Evolutionary conservation across 2,329 filamentous ascomycete genomes (phyloP), one percentile per base, ranked within the genome.

Genomic region (Epichloe elymi): DNA sequence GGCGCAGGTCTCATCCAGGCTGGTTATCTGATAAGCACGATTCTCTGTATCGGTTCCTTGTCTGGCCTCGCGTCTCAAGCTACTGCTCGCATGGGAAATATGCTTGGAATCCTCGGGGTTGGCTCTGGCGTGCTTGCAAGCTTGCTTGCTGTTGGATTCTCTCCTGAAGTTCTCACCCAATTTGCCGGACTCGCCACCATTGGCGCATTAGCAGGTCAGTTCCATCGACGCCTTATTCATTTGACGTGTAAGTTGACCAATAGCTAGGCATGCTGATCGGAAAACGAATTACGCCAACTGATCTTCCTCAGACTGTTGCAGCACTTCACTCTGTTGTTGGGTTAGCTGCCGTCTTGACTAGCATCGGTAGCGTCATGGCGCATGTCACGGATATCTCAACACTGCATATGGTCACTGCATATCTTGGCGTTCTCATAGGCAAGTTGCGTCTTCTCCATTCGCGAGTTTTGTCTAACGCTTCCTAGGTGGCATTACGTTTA

Each of bases 261-360:
- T 40, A 10, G 20, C 56, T 62, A 62, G 83, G 86, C 35, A 76
- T 87, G 47, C 63, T 89, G 23, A 91, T 95, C 56, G 89, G 88
- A 42, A 85, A 88, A 59, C 80, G 88, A 12, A 95, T 95, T 57
- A 94, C 88, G 0, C 86, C 89, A 0, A 95, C 88, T 0, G 86
- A 88, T 50, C 78, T 95, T 2, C 89, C 89, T 0, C 88, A 95
- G 64, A 95, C 88, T 0, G 88, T 95, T 2, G 89, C 88, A 19
- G 88, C 88, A 0, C 72, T 95, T 33, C 89, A 95, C 67, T 94
- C 88, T 0, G 88, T 95, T 7, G 89, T 95, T 35, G 89, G 89
- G 65, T 75, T 95, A 1, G 88, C 88, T 11, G 89, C 89, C 10
- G 88, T 95, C 0, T 66, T 95, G 59, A 95, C 89, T 2, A 93